Conservation (phyloP, 2,329 filamentous ascomycete species). For the Botrytis sinoallii region DNA sequence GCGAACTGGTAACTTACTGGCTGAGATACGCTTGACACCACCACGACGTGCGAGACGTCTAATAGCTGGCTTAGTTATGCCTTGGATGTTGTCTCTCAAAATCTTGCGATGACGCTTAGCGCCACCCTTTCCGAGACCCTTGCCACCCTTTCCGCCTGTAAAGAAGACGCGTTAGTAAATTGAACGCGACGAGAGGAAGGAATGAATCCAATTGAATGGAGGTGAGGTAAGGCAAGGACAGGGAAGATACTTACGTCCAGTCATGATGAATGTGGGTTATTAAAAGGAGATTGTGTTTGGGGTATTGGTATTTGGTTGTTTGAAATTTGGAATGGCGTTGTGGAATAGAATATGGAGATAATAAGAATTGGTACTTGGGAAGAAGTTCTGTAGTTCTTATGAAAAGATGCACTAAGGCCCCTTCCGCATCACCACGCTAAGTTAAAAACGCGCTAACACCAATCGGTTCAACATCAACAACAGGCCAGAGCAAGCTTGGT, state of each 20-base stretch:
- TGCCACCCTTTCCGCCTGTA: constrained; percentile 62
- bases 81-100: constrained; percentile 99
- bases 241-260: constrained; percentile 52
- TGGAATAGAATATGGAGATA: constrained; percentile 16
- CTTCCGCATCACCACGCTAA: constrained; percentile 31
- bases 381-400: constrained; percentile 26
- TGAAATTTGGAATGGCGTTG: constrained; percentile 4
- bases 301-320: neutral
- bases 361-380: constrained; percentile 18
- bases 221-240: neutral
- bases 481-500: neutral
- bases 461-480: constrained; percentile 15
- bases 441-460: constrained; percentile 23
- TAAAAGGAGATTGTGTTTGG: constrained; percentile 5
- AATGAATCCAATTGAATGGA: constrained; percentile 4
- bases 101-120: constrained; percentile 99
- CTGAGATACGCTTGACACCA: constrained; percentile 99
- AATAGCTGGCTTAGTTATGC: constrained; percentile 98
- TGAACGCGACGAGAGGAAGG: neutral
- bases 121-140: constrained; percentile 96
- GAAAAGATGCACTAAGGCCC: constrained; percentile 29
- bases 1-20: constrained; percentile 55
- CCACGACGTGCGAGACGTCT: constrained; percentile 98
- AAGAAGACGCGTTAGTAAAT: constrained; percentile 30
- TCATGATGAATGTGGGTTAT: constrained; percentile 47